Evolutionary conservation across 2,329 filamentous ascomycete genomes (phyloP).

Genomic region (Diplodia mutila): DNA sequence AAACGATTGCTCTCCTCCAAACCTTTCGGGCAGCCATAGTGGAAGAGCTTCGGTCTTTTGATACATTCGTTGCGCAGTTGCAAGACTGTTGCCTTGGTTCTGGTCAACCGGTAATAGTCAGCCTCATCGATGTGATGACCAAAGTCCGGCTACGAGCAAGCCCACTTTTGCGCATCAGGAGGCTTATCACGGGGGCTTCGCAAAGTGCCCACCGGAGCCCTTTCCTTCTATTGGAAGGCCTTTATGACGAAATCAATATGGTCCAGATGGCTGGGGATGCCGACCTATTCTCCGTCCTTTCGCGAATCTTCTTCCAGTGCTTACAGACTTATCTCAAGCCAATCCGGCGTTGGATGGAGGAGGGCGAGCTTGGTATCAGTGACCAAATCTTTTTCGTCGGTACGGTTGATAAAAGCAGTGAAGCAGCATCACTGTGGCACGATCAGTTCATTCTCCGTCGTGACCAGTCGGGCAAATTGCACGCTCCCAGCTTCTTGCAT

Average conservation of each 20-base stretch:
- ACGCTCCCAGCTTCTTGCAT: conserved; percentile 75
- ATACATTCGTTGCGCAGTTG: conserved; percentile 60
- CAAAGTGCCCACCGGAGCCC: conserved; percentile 46
- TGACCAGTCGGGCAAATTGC: conserved; percentile 62
- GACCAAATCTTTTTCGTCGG: conserved; percentile 78
- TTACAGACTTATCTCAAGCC: conserved; percentile 81
- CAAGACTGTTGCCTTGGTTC: conserved; percentile 65
- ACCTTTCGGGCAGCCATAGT: conserved; percentile 70
- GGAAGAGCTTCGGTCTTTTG: conserved; percentile 61
- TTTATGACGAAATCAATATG: conserved; percentile 71
- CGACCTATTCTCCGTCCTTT: conserved; percentile 64
- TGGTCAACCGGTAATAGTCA: conserved; percentile 62
- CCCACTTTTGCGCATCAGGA: conserved; percentile 63
- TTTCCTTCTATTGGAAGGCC: conserved; percentile 76
- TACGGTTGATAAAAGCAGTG: conserved; percentile 59
- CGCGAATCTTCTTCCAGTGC: conserved; percentile 75
- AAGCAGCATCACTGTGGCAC: conserved; percentile 73
- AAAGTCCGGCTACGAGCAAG: conserved; percentile 60
- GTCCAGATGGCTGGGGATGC: conserved; percentile 72
- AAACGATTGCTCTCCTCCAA: conserved; percentile 57
- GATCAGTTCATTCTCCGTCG: conserved; percentile 70
- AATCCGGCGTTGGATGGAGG: conserved; percentile 82
- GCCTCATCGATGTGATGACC: conserved; percentile 64
- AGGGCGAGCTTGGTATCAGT: conserved; percentile 67
- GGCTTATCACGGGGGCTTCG: conserved; percentile 54